Evolutionary conservation across 2,329 filamentous ascomycete species (phyloP), one percentile per base, ranked within the genome.

Genomic region (Exophiala xenobiotica): DNA sequence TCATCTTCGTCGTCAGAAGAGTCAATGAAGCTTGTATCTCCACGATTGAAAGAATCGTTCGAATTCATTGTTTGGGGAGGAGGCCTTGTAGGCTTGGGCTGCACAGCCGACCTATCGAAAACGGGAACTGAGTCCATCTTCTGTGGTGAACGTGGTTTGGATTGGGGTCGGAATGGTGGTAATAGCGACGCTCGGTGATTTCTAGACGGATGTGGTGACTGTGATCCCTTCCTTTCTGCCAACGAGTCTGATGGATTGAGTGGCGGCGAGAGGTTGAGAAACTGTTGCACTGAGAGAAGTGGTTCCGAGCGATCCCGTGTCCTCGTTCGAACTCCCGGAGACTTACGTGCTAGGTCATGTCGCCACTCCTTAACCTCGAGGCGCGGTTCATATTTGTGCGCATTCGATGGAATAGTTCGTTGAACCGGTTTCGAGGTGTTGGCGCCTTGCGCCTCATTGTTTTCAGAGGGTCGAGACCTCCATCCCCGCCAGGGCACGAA

Each of bases 221-320:
- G 16, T 14, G 22, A 16, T 8, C 9, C 14, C 2, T 14, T 27
- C 6, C 16, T 22, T 11, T 24, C 18, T 12, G 20, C 5, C 22
- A n/a, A 16, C n/a, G 29, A 12, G 2, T 8, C 19, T 4, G 23
- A 8, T 23, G 7, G 26, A 12, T 29, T 27, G 3, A 31, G 5
- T 2, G 14, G 41, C 8, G 38, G 41, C 16, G 45, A 49, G 12
- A 31, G 11, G 20, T 38, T 37, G 7, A 54, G 35, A 29, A 57
- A 57, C 27, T 57, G 43, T 26, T 49, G 51, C 2, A 54, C 12
- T 8, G 54, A 54, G 20, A 57, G 37, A 18, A 57, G 47, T 11
- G 27, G 29, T 45, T 53, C 46, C 8, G 23, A 37, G 16, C 29
- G 9, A 5, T 12, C 31, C 19, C 5, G 20, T 20, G 19, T 22